Conservation (phyloP, 2,329 filamentous ascomycete species). For the Stemphylium beticola region DNA sequence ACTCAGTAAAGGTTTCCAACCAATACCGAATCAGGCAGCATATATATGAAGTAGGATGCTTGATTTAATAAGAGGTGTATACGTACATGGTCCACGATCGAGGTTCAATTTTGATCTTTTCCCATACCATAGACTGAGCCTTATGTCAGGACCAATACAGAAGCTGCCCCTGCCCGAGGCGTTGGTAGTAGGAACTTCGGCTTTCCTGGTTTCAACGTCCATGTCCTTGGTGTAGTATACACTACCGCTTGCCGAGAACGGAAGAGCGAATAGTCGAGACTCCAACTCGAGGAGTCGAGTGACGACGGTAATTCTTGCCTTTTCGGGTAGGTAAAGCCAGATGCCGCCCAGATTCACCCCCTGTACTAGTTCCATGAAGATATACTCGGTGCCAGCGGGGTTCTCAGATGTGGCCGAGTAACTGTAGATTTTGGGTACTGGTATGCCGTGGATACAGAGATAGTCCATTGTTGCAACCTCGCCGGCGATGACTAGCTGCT, state of each 20-base stretch:
- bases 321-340: slow-evolving; percentile 38
- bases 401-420: slow-evolving; percentile 47
- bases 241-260: slow-evolving; percentile 43
- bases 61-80: not conserved
- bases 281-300: slow-evolving; percentile 40
- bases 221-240: slow-evolving; percentile 36
- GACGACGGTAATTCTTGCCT: slow-evolving; percentile 31
- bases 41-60: not conserved
- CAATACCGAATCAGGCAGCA: not conserved
- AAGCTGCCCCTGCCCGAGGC: slow-evolving; percentile 17
- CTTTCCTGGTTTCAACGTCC: not conserved
- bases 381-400: slow-evolving; percentile 48
- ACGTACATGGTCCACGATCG: slow-evolving; percentile 45
- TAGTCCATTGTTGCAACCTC: slow-evolving; percentile 49
- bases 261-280: slow-evolving; percentile 29
- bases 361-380: slow-evolving; percentile 48
- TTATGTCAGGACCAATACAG: slow-evolving; percentile 41
- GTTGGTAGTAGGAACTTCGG: slow-evolving; percentile 21
- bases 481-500: slow-evolving; percentile 42
- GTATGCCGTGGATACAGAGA: slow-evolving; percentile 40
- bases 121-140: slow-evolving; percentile 38
- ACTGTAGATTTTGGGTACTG: slow-evolving; percentile 46
- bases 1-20: slow-evolving; percentile 14
- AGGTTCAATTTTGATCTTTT: slow-evolving; percentile 30
- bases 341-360: slow-evolving; percentile 43